These are phyloP conservation scores for Hypoxylon sp. DNA, from an alignment of 2,329 filamentous ascomycete genomes.

Conservation along the genomic window DNA sequence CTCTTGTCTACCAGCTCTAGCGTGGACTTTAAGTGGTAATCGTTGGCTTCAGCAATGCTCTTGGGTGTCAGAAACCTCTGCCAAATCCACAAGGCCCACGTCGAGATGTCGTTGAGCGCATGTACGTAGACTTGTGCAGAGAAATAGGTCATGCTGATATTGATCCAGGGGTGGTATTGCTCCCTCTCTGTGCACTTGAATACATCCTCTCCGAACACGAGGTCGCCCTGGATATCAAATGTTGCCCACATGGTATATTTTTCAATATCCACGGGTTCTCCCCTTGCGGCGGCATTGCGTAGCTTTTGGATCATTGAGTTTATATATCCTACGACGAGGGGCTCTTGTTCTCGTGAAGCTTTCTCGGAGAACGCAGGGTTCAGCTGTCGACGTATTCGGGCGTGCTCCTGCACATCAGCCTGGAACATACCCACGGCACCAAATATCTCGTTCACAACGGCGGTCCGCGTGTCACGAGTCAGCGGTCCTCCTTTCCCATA, in stretches of 20 bases:
- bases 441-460: constrained; percentile 18
- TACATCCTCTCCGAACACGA: constrained; percentile 33
- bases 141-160: constrained; percentile 24
- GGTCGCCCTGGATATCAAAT: constrained; percentile 34
- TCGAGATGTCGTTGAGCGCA: constrained; percentile 29
- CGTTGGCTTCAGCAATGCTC: constrained; percentile 8
- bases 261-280: constrained; percentile 23
- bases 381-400: constrained; percentile 29
- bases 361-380: constrained; percentile 35
- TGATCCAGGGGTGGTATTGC: constrained; percentile 31
- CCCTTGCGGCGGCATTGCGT: constrained; percentile 6
- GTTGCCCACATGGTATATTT: constrained; percentile 33
- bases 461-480: constrained; percentile 26
- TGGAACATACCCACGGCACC: constrained; percentile 39
- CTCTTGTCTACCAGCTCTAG: constrained; percentile 29
- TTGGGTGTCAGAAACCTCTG: constrained; percentile 19
- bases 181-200: constrained; percentile 28
- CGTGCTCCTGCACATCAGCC: constrained; percentile 28
- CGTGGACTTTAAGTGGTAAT: constrained; percentile 20
- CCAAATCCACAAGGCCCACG: constrained; percentile 30
- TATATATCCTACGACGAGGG: constrained; percentile 48
- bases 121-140: constrained; percentile 22
- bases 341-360: constrained; percentile 33
- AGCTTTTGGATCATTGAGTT: constrained; percentile 50
- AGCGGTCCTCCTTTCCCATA: constrained; percentile 31